Percentiles rank a stretch among this genome's conserved stretches.
phyloP scores from a whole-genome alignment of 176 grass and related monocot genomes.

The Rhipidocladum racemiflorum region DNA sequence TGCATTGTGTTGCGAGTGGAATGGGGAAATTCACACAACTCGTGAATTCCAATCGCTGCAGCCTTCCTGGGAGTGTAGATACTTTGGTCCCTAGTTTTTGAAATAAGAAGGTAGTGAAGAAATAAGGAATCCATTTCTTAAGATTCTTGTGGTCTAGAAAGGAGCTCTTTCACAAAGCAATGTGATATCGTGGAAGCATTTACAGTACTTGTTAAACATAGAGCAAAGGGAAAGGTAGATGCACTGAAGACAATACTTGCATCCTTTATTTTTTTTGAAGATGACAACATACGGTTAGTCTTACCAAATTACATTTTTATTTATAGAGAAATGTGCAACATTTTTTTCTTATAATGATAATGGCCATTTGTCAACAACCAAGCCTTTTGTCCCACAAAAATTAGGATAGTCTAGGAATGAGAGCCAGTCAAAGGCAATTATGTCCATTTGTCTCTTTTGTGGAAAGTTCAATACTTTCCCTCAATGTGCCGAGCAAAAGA shows the following conservation, averaged over 20 bases:
- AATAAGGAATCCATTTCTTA: background rate
- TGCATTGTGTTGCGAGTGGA: background rate
- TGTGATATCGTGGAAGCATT: background rate
- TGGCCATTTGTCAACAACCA: too few species aligned
- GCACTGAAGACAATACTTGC: background rate
- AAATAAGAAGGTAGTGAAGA: background rate
- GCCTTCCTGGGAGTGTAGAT: background rate
- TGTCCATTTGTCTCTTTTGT: background rate
- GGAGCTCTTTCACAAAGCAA: background rate
- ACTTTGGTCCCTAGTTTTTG: background rate
- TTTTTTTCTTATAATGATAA: background rate
- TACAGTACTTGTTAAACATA: background rate
- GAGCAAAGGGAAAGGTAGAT: background rate
- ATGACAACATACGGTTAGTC: background rate
- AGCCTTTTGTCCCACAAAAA: too few species aligned
- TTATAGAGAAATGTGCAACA: background rate
- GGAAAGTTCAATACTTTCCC: background rate
- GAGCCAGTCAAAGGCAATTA: background rate
- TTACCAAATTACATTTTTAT: background rate
- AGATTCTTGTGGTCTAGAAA: background rate
- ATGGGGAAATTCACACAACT: background rate
- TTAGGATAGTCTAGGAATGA: too few species aligned
- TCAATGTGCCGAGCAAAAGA: background rate
- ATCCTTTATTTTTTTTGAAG: too few species aligned
- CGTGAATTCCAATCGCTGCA: background rate